Percentiles rank a stretch among this genome's conserved stretches.
phyloP scores from a whole-genome alignment of 306 rosid species.

The Hippophae gyantsensis region DNA sequence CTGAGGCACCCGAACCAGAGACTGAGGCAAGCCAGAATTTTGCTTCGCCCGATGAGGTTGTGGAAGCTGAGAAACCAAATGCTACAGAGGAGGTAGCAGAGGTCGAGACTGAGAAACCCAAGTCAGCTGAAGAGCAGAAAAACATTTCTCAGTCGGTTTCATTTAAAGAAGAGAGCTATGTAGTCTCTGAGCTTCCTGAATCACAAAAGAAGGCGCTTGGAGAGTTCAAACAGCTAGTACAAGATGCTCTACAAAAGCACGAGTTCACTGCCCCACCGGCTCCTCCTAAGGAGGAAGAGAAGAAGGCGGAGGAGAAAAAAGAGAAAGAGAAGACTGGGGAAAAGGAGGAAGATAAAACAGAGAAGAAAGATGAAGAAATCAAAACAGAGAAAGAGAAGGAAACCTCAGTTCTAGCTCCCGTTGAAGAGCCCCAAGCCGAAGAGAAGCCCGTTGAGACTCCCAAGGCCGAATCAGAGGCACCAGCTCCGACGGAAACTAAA shows the following conservation, averaged over 20 bases:
- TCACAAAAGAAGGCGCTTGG: slow-evolving; percentile 69
- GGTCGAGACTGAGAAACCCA: slow-evolving; percentile 21
- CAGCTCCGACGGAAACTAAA: slow-evolving; percentile 5
- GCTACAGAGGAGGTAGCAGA: slow-evolving; percentile 11
- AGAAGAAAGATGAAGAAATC: slow-evolving; percentile 12
- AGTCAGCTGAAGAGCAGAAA: slow-evolving; percentile 21
- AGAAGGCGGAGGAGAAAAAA: slow-evolving; percentile 8
- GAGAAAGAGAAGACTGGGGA: slow-evolving; percentile 31
- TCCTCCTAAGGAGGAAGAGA: slow-evolving; percentile 34
- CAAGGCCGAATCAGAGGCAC: slow-evolving; percentile 14
- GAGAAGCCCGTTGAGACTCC: slow-evolving; percentile 13
- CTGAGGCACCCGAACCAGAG: slow-evolving; percentile 13
- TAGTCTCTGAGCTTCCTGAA: slow-evolving; percentile 71
- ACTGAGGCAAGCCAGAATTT: not conserved
- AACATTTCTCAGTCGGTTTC: slow-evolving; percentile 61
- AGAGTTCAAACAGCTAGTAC: slow-evolving; percentile 57
- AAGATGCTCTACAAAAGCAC: slow-evolving; percentile 65
- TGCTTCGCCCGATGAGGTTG: slow-evolving; percentile 4
- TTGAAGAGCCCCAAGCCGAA: slow-evolving; percentile 19
- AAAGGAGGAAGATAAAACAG: slow-evolving; percentile 1
- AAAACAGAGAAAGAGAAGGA: slow-evolving; percentile 1
- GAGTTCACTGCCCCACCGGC: slow-evolving; percentile 48
- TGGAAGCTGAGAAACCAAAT: slow-evolving; percentile 6
- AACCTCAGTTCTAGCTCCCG: not conserved
- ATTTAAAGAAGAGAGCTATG: slow-evolving; percentile 86